phyloP scores from a whole-genome alignment of 495 filamentous ascomycete genomes.

The Parathielavia appendiculata region DNA sequence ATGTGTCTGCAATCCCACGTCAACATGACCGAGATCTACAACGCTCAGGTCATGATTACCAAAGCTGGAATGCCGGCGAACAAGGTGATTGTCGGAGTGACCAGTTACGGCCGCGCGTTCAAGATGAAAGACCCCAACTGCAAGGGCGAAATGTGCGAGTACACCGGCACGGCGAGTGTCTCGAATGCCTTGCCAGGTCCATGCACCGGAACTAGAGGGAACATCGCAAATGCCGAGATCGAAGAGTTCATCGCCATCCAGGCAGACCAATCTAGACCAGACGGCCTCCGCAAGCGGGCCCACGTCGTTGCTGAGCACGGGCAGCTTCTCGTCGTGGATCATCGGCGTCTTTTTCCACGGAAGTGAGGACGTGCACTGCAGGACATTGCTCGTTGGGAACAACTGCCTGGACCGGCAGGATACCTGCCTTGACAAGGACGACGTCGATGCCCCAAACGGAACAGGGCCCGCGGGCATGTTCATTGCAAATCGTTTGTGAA shows the following conservation, averaged over 20 bases:
- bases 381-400: neutral
- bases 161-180: constrained; percentile 6
- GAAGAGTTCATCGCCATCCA: neutral
- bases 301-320: too few species aligned
- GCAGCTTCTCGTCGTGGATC: neutral
- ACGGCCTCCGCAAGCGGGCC: too few species aligned
- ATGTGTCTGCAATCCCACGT: constrained; percentile 43
- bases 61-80: constrained; percentile 43
- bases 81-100: constrained; percentile 37
- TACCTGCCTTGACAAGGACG: neutral
- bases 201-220: constrained; percentile 11
- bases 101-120: constrained; percentile 39
- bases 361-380: neutral
- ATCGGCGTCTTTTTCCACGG: neutral
- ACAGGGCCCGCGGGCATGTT: too few species aligned
- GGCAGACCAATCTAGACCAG: too few species aligned
- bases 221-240: constrained; percentile 20
- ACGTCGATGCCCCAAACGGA: neutral
- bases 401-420: neutral
- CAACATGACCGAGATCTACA: constrained; percentile 40
- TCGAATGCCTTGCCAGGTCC: constrained; percentile 9
- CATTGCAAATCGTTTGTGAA: too few species aligned
- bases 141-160: constrained; percentile 14
- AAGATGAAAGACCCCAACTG: constrained; percentile 20
- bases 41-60: constrained; percentile 42